Conservation (phyloP, 2,329 filamentous ascomycete genomes). For the Alternaria arbusti region DNA sequence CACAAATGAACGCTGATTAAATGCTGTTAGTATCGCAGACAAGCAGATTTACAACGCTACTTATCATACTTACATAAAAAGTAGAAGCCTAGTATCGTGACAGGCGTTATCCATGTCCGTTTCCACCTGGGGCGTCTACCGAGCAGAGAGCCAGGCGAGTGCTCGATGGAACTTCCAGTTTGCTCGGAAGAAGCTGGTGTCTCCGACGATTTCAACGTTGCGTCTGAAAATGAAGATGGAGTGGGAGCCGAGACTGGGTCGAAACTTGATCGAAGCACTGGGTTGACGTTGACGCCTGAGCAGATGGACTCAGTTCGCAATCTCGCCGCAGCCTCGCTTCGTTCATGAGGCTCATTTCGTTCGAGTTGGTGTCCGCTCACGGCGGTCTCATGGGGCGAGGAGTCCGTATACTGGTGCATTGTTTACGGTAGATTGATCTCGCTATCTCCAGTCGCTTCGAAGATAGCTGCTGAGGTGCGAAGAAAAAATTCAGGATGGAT, state of each 20-base stretch:
- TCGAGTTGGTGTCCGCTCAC: too few species aligned
- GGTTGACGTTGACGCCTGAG: background rate
- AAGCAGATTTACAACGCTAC: accelerated
- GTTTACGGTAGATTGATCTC: too few species aligned
- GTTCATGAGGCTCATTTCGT: background rate
- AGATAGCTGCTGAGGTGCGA: too few species aligned
- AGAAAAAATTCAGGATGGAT: too few species aligned
- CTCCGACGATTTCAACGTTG: background rate
- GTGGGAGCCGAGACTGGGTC: background rate
- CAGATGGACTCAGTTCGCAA: accelerated
- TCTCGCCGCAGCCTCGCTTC: accelerated
- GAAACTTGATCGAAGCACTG: background rate
- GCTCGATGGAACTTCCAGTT: background rate
- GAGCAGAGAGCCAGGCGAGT: background rate
- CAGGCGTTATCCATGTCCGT: background rate
- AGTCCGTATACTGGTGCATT: too few species aligned
- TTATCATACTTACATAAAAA: background rate
- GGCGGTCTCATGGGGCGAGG: too few species aligned
- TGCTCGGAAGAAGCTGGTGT: background rate
- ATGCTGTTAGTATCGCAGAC: accelerated
- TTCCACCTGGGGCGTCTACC: background rate
- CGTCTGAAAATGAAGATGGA: background rate
- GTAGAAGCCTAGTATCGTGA: background rate
- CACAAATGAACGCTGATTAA: background rate
- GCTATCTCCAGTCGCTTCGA: too few species aligned